Percentiles rank a stretch among this genome's conserved stretches.
phyloP scores from a whole-genome alignment of 2,329 filamentous ascomycete genomes.

The Clonostachys sp. region DNA sequence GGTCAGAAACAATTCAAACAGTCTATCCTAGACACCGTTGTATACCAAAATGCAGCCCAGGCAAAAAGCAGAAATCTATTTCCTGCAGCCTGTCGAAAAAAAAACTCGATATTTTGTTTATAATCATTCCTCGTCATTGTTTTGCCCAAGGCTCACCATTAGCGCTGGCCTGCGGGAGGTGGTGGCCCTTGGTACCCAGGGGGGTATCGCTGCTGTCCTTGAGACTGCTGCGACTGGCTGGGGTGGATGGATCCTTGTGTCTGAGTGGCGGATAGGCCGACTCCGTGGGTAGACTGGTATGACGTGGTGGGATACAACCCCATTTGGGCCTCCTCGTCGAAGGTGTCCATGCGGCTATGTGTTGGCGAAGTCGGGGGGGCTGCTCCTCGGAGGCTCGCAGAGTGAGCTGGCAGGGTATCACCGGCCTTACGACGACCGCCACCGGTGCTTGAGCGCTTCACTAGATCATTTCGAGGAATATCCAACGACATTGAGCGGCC shows the following conservation, averaged over 20 bases:
- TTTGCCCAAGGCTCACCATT: conserved; percentile 9
- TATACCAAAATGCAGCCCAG: no score
- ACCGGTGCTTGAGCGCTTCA: conserved; percentile 38
- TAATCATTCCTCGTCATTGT: conserved; percentile 6
- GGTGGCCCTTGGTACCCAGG: background rate
- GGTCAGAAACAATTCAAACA: no score
- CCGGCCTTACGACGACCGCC: conserved; percentile 42
- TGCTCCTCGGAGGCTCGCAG: background rate
- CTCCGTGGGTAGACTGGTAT: background rate
- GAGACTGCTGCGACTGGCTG: background rate
- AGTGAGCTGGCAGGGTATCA: conserved; percentile 27
- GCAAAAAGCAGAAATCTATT: no score
- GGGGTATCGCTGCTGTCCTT: background rate
- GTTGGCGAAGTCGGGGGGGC: conserved; percentile 10
- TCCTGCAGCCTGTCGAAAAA: no score
- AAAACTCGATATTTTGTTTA: background rate
- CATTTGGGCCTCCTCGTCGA: conserved; percentile 38
- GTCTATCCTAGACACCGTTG: no score
- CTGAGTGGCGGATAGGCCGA: background rate
- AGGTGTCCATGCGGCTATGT: conserved; percentile 22
- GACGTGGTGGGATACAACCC: conserved; percentile 15
- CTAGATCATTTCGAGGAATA: conserved; percentile 19
- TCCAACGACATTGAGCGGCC: conserved; percentile 9
- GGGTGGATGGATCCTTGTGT: background rate
- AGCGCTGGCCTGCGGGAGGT: conserved; percentile 12